Percentiles rank a stretch among this genome's conserved stretches.
phyloP scores from a whole-genome alignment of 768 basidiomycete species.

The Lentinula aciculospora region DNA sequence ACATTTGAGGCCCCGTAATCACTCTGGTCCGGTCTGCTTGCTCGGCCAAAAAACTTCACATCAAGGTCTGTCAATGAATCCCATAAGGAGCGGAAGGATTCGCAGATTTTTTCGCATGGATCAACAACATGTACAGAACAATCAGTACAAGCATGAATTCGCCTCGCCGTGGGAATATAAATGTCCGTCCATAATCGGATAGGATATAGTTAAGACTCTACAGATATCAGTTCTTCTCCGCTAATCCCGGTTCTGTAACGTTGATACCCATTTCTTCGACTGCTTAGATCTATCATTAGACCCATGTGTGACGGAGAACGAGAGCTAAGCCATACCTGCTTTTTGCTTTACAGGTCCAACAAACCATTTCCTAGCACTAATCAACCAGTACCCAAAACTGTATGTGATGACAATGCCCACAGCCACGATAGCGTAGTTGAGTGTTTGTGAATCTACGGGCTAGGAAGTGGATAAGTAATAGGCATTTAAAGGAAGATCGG shows the following conservation, averaged over 20 bases:
- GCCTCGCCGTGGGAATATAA: too few relatives aligned
- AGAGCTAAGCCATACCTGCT: conserved; percentile 30
- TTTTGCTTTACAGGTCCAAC: conserved; percentile 66
- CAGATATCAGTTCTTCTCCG: conserved; percentile 14
- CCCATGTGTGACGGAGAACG: neutral
- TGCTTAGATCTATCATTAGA: neutral
- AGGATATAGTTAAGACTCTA: neutral
- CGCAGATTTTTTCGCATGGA: too few relatives aligned
- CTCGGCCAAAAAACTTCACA: neutral
- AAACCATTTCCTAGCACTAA: conserved; percentile 72
- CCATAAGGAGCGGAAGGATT: neutral
- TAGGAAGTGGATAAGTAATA: conserved; percentile 12
- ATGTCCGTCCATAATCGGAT: neutral
- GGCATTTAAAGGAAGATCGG: neutral
- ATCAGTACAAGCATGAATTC: too few relatives aligned
- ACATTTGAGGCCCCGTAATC: too few relatives aligned
- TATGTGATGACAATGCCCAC: conserved; percentile 68
- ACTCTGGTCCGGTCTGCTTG: neutral
- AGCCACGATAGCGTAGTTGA: conserved; percentile 74
- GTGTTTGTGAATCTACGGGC: conserved; percentile 65
- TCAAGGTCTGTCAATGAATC: neutral
- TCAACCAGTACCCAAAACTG: conserved; percentile 61
- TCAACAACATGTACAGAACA: too few relatives aligned
- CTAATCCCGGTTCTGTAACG: conserved; percentile 32
- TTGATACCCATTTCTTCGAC: conserved; percentile 47